Conservation (phyloP, 2,329 filamentous ascomycete species). For the Geosmithia morbida region DNA sequence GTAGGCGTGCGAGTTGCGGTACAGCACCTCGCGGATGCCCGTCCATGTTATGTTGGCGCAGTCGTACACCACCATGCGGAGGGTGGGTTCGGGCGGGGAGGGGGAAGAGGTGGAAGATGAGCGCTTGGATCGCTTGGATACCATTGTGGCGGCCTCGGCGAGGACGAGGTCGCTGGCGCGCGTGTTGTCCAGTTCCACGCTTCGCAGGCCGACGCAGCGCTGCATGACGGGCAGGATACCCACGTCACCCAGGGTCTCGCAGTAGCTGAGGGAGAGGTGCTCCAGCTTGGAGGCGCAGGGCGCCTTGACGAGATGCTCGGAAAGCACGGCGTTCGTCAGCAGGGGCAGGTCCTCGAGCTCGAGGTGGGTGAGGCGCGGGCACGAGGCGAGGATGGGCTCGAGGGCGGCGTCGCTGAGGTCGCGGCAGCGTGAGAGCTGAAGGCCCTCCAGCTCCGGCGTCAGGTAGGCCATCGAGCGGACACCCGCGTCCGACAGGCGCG, state of each 20-base stretch:
- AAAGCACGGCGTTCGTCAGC: slow-evolving; percentile 61
- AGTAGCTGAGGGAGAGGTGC: slow-evolving; percentile 82
- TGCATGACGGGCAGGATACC: slow-evolving; percentile 77
- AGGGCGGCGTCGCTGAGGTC: slow-evolving; percentile 61
- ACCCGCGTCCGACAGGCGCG: slow-evolving; percentile 55
- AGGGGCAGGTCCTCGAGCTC: slow-evolving; percentile 77
- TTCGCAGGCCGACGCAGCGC: slow-evolving; percentile 52
- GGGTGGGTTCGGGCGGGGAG: slow-evolving; percentile 38
- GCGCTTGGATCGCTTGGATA: slow-evolving; percentile 47
- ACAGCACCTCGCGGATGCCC: slow-evolving; percentile 74
- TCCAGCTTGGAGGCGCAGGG: slow-evolving; percentile 58
- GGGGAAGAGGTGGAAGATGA: slow-evolving; percentile 13
- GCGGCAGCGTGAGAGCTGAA: slow-evolving; percentile 70
- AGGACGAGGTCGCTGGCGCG: slow-evolving; percentile 76
- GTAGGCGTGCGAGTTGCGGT: slow-evolving; percentile 64
- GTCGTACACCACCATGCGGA: slow-evolving; percentile 77
- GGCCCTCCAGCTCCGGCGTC: slow-evolving; percentile 65
- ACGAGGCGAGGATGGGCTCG: slow-evolving; percentile 56
- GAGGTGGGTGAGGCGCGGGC: slow-evolving; percentile 67
- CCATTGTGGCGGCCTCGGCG: slow-evolving; percentile 69
- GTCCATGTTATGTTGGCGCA: slow-evolving; percentile 89
- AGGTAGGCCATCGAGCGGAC: slow-evolving; percentile 59
- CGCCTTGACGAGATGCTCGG: slow-evolving; percentile 58
- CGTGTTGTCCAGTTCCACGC: slow-evolving; percentile 85
- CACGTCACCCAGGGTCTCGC: slow-evolving; percentile 67